Conservation (phyloP, 768 basidiomycete species). For the Rubroboletus pulcherrimus region DNA sequence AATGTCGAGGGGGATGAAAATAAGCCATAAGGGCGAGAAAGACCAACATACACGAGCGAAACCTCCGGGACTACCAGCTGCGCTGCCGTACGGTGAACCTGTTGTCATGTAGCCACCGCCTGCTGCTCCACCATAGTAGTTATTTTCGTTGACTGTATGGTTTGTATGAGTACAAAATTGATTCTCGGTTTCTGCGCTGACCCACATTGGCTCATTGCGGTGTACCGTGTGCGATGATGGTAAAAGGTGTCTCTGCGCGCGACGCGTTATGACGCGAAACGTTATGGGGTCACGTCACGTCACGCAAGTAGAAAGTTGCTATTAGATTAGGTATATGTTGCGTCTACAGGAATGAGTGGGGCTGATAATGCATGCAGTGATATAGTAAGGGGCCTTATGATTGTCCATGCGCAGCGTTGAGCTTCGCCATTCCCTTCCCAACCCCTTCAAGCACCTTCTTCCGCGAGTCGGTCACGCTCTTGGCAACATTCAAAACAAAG, state of each 20-base stretch:
- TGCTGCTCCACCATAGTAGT: constrained; percentile 40
- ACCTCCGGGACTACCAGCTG: constrained; percentile 59
- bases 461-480: constrained; percentile 64
- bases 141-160: constrained; percentile 31
- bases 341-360: constrained; percentile 28
- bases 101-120: constrained; percentile 59
- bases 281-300: constrained; percentile 20
- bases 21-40: not conserved
- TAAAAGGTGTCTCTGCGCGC: not conserved
- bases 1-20: not conserved
- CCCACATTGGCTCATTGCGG: constrained; percentile 45
- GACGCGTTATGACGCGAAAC: constrained; percentile 28
- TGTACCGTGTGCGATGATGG: not conserved
- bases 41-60: constrained; percentile 36
- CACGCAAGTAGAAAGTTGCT: not conserved
- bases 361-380: constrained; percentile 13
- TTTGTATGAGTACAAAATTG: constrained; percentile 3
- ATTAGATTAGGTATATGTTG: constrained; percentile 2
- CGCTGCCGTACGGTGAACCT: constrained; percentile 56
- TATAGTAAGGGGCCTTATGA: constrained; percentile 9
- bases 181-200: not conserved
- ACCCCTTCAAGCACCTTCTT: constrained; percentile 70
- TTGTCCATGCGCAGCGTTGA: constrained; percentile 41
- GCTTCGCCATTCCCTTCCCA: constrained; percentile 62
- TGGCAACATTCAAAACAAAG: constrained; percentile 56